phyloP scores from a whole-genome alignment of 805 yeast genomes.

The Phaffomyces antillensis region DNA sequence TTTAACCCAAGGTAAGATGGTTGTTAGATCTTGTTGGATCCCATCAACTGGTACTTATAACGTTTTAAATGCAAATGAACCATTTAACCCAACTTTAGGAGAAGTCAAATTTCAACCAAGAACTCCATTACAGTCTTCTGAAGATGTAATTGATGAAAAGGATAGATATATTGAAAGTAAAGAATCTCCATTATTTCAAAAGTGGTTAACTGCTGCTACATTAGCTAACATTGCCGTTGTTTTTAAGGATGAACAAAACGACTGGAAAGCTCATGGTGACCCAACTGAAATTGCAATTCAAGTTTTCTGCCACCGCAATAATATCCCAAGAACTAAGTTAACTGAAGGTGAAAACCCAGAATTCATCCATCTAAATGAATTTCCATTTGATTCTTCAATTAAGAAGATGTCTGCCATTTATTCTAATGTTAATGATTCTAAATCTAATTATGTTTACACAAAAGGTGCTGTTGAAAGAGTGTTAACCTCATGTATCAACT shows the following conservation, averaged over 20 bases:
- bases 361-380: conserved; percentile 46
- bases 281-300: conserved; percentile 88
- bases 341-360: conserved; percentile 29
- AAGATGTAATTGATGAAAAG: conserved; percentile 8
- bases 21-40: conserved; percentile 62
- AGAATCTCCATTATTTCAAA: conserved; percentile 12
- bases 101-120: conserved; percentile 20
- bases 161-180: conserved; percentile 4
- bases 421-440: conserved; percentile 25
- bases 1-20: conserved; percentile 73
- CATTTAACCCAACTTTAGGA: conserved; percentile 60
- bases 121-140: conserved; percentile 18
- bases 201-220: conserved; percentile 62
- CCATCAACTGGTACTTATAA: conserved; percentile 54
- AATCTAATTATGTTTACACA: conserved; percentile 35
- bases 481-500: conserved; percentile 44
- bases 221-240: conserved; percentile 76
- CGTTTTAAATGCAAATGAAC: conserved; percentile 48
- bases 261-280: conserved; percentile 81
- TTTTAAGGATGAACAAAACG: conserved; percentile 36
- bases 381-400: conserved; percentile 68
- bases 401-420: conserved; percentile 68
- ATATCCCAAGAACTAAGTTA: conserved; percentile 37
- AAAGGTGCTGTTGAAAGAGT: conserved; percentile 78
- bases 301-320: conserved; percentile 60